phyloP scores from a whole-genome alignment of 2,329 filamentous ascomycete genomes.

The Colletotrichum zoysiae region DNA sequence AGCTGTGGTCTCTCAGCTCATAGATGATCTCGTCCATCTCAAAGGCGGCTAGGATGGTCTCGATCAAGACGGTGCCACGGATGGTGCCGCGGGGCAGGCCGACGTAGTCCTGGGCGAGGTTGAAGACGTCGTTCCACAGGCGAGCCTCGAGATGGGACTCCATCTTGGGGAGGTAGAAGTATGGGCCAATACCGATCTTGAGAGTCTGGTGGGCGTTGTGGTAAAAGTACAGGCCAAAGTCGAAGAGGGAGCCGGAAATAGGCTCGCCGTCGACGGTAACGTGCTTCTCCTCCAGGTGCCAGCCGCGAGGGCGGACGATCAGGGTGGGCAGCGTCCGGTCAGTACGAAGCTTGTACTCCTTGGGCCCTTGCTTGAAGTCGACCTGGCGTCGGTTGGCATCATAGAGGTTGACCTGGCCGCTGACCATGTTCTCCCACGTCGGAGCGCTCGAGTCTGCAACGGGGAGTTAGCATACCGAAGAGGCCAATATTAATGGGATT shows the following conservation, averaged over 20 bases:
- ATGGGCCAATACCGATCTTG: slow-evolving; percentile 86
- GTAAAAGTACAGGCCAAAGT: slow-evolving; percentile 99
- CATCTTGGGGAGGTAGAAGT: slow-evolving; percentile 99
- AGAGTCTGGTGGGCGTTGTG: slow-evolving; percentile 94
- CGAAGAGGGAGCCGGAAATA: slow-evolving; percentile 92
- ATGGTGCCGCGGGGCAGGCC: slow-evolving; percentile 92
- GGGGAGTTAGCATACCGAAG: slow-evolving; percentile 10
- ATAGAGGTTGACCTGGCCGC: slow-evolving; percentile 97
- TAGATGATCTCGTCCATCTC: slow-evolving; percentile 99
- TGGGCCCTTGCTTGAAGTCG: slow-evolving; percentile 94
- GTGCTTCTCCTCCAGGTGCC: slow-evolving; percentile 99
- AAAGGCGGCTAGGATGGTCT: slow-evolving; percentile 97
- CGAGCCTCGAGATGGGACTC: slow-evolving; percentile 97
- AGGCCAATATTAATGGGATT: neutral
- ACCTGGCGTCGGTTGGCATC: slow-evolving; percentile 94
- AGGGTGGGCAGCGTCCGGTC: slow-evolving; percentile 88
- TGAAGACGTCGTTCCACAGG: slow-evolving; percentile 98
- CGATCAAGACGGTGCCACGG: slow-evolving; percentile 93
- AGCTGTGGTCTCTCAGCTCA: slow-evolving; percentile 95
- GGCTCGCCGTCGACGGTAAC: slow-evolving; percentile 95
- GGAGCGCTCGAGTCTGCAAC: slow-evolving; percentile 87
- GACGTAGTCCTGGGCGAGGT: slow-evolving; percentile 92
- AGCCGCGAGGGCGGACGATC: slow-evolving; percentile 94
- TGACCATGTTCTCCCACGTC: slow-evolving; percentile 99
- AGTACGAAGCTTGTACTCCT: slow-evolving; percentile 97